Conservation (phyloP, 345 rosid genomes). For the Eucalyptus curtisii region DNA sequence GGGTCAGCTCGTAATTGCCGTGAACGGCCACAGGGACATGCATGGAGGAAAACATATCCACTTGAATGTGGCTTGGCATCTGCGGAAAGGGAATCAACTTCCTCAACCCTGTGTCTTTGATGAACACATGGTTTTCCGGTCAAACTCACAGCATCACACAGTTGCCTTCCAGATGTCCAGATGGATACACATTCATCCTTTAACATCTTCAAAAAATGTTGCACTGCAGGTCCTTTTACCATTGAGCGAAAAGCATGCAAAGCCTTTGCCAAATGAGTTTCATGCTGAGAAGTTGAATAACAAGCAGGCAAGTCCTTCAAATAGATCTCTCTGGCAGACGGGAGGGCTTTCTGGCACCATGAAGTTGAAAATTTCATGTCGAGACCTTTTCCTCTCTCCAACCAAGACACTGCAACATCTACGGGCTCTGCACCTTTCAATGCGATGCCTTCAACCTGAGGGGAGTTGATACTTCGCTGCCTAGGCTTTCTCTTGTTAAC, state of each 20-base stretch:
- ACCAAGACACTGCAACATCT: constrained; percentile 46
- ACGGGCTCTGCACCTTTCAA: constrained; percentile 31
- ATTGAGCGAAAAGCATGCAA: constrained; percentile 47
- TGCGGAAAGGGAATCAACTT: constrained; percentile 8
- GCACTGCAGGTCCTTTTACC: constrained; percentile 76
- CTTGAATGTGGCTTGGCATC: constrained; percentile 49
- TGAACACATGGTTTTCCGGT: constrained; percentile 81
- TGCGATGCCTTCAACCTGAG: constrained; percentile 31
- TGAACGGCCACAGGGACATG: constrained; percentile 85
- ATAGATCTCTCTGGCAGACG: constrained; percentile 66
- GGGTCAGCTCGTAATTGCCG: constrained; percentile 51
- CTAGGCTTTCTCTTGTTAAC: constrained; percentile 38
- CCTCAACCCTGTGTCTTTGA: constrained; percentile 38
- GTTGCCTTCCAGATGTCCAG: constrained; percentile 83
- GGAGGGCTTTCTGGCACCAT: constrained; percentile 75
- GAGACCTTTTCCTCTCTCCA: constrained; percentile 63
- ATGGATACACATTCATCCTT: constrained; percentile 62
- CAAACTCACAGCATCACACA: constrained; percentile 84
- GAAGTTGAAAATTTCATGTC: constrained; percentile 48
- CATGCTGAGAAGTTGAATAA: constrained; percentile 62
- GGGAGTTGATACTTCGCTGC: constrained; percentile 24
- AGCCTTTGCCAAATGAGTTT: constrained; percentile 52
- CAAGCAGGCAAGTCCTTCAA: constrained; percentile 61
- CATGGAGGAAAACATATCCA: constrained; percentile 72
- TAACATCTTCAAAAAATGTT: constrained; percentile 41